These are phyloP conservation scores for Pseudogymnoascus sp. DNA, from an alignment of 2,329 filamentous ascomycete species.

Conservation along the genomic window DNA sequence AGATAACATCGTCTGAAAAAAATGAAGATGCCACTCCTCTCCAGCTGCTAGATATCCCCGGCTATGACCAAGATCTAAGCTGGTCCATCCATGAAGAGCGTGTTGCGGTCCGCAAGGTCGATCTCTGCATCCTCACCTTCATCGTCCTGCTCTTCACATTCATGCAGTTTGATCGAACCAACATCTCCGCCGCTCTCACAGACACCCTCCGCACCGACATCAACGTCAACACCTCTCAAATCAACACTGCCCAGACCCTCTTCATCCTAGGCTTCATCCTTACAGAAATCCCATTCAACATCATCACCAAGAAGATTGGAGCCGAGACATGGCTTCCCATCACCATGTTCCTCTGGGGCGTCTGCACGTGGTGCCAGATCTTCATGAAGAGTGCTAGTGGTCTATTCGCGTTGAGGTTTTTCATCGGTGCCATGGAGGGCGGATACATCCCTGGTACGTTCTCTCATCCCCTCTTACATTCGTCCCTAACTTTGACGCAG, in stretches of 20 bases:
- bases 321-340: slow-evolving; percentile 26
- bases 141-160: slow-evolving; percentile 21
- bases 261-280: slow-evolving; percentile 25
- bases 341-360: slow-evolving; percentile 19
- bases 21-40: background rate
- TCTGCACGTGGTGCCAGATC: slow-evolving; percentile 10
- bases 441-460: slow-evolving; percentile 9
- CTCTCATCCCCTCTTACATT: background rate
- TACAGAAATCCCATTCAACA: slow-evolving; percentile 27
- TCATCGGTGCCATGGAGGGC: slow-evolving; percentile 10
- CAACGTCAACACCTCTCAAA: slow-evolving; percentile 23
- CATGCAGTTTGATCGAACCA: slow-evolving; percentile 24
- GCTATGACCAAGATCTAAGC: slow-evolving; percentile 4
- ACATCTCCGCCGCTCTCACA: slow-evolving; percentile 22
- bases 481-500: background rate
- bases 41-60: slow-evolving; percentile 4
- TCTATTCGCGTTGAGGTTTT: slow-evolving; percentile 1
- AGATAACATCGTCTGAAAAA: slow-evolving; percentile 28
- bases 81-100: slow-evolving; percentile 2
- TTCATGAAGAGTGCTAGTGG: slow-evolving; percentile 7
- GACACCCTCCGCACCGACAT: slow-evolving; percentile 25
- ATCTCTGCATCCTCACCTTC: slow-evolving; percentile 9
- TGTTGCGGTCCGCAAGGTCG: background rate
- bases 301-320: slow-evolving; percentile 25
- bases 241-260: slow-evolving; percentile 26